Conservation (phyloP, 176 grass and related monocot genomes). For the Eragrostis nindensis region DNA sequence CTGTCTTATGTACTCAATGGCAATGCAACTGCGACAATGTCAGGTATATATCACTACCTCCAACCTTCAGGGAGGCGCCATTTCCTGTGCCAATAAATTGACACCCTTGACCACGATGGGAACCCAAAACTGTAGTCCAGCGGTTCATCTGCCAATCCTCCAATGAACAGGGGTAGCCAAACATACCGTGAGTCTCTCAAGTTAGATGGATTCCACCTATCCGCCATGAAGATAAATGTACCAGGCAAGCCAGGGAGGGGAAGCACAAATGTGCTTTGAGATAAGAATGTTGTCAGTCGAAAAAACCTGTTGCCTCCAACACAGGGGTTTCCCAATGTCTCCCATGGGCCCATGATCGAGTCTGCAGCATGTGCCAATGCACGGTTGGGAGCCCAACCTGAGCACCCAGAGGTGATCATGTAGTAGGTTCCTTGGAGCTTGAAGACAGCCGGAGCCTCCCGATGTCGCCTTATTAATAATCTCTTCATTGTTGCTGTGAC, state of each 20-base stretch:
- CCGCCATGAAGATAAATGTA: constrained; percentile 92
- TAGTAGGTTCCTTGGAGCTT: constrained; percentile 81
- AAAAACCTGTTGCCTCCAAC: constrained; percentile 79
- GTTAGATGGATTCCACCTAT: constrained; percentile 88
- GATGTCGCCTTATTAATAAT: constrained; percentile 66
- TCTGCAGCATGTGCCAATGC: constrained; percentile 75
- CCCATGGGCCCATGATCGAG: constrained; percentile 86
- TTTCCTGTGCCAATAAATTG: constrained; percentile 87
- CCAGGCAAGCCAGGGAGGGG: constrained; percentile 78
- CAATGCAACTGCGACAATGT: neutral
- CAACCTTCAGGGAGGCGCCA: constrained; percentile 75
- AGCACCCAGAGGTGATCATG: constrained; percentile 91
- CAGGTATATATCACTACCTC: constrained; percentile 35
- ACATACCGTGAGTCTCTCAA: constrained; percentile 86
- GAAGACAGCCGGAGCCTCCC: constrained; percentile 86
- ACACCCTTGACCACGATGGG: constrained; percentile 73
- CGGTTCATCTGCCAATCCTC: constrained; percentile 75
- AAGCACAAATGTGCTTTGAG: constrained; percentile 87
- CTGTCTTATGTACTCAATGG: constrained; percentile 8
- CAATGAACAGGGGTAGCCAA: constrained; percentile 76
- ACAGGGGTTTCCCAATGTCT: constrained; percentile 86
- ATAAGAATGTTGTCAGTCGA: constrained; percentile 76
- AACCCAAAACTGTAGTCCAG: constrained; percentile 87
- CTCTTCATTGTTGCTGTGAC: constrained; percentile 58
- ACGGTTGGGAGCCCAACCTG: constrained; percentile 83